A percentile compares a stretch with the other conserved stretches of the same genome.
These are phyloP conservation scores for Ophiostoma australiae DNA, from an alignment of 2,329 filamentous ascomycete genomes.

Conservation along the genomic window DNA sequence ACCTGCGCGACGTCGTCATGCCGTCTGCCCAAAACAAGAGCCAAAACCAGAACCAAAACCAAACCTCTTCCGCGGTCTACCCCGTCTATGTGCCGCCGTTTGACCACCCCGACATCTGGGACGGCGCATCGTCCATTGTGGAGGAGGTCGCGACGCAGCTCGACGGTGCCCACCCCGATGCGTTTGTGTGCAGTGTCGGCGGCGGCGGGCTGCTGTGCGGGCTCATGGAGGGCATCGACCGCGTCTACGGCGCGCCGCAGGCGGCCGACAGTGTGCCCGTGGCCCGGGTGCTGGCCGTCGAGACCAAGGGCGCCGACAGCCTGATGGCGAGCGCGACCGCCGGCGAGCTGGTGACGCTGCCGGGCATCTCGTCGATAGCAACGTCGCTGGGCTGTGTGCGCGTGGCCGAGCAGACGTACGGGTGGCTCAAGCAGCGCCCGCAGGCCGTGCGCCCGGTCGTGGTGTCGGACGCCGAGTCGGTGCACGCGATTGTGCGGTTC, in stretches of 20 bases:
- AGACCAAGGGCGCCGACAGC: slow-evolving; percentile 67
- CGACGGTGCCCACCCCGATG: slow-evolving; percentile 45
- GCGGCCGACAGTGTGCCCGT: slow-evolving; percentile 29
- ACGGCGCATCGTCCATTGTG: slow-evolving; percentile 56
- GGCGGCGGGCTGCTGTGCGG: slow-evolving; percentile 68
- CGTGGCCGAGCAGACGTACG: slow-evolving; percentile 56
- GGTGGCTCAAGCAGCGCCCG: slow-evolving; percentile 50
- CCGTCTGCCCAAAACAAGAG: slow-evolving; percentile 37
- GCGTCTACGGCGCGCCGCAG: slow-evolving; percentile 30
- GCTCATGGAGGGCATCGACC: slow-evolving; percentile 57
- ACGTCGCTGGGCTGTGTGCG: slow-evolving; percentile 63
- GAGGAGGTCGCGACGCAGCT: slow-evolving; percentile 41
- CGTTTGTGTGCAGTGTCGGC: slow-evolving; percentile 64
- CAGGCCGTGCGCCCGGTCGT: slow-evolving; percentile 52
- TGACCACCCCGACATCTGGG: slow-evolving; percentile 61
- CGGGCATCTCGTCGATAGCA: slow-evolving; percentile 65
- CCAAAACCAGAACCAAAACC: neutral
- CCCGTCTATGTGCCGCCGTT: slow-evolving; percentile 63
- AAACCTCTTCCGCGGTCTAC: slow-evolving; percentile 28
- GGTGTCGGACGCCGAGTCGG: slow-evolving; percentile 71
- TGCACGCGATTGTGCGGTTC: slow-evolving; percentile 68
- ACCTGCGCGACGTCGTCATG: slow-evolving; percentile 55
- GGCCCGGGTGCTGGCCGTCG: slow-evolving; percentile 58
- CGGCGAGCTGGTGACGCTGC: slow-evolving; percentile 55
- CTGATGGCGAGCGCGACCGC: slow-evolving; percentile 53